These are phyloP conservation scores for Candida pseudofarinosa DNA, from an alignment of 805 yeast species.

Conservation along the genomic window DNA sequence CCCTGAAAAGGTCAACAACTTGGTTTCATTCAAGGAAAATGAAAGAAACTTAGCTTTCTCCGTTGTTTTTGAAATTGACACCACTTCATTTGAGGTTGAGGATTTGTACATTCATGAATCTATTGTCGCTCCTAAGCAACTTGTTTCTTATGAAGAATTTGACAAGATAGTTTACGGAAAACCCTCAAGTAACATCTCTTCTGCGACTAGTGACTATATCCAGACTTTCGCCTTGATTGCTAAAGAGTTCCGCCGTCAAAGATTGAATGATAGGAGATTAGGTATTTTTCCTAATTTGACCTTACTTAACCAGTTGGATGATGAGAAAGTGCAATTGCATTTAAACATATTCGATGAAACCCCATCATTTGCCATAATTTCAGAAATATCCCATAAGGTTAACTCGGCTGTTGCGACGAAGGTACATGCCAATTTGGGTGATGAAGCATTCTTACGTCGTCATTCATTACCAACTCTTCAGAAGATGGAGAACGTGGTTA, in stretches of 20 bases:
- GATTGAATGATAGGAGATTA: conserved; percentile 49
- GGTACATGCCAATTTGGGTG: conserved; percentile 72
- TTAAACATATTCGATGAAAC: conserved; percentile 68
- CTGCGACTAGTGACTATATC: conserved; percentile 62
- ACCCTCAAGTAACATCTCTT: conserved; percentile 28
- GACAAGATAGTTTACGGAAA: conserved; percentile 44
- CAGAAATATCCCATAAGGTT: conserved; percentile 76
- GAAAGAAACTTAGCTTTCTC: conserved; percentile 65
- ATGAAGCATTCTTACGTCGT: conserved; percentile 77
- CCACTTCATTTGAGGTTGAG: conserved; percentile 64
- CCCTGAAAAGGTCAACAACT: conserved; percentile 60
- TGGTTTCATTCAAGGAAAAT: conserved; percentile 58
- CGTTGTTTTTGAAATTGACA: conserved; percentile 75
- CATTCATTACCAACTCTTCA: conserved; percentile 80
- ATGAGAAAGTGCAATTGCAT: conserved; percentile 69
- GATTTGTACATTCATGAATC: conserved; percentile 77
- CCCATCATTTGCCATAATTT: conserved; percentile 53
- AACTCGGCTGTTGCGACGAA: conserved; percentile 84
- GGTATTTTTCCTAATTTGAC: conserved; percentile 54
- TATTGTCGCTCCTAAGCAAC: conserved; percentile 57
- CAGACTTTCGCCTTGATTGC: conserved; percentile 63
- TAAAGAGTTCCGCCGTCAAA: conserved; percentile 63
- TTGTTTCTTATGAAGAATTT: conserved; percentile 51
- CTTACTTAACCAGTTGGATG: conserved; percentile 77
- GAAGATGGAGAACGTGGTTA: conserved; percentile 74